Base-by-base conservation (phyloP, 139 green algal species). In the Zygnema circumcarinatum region DNA sequence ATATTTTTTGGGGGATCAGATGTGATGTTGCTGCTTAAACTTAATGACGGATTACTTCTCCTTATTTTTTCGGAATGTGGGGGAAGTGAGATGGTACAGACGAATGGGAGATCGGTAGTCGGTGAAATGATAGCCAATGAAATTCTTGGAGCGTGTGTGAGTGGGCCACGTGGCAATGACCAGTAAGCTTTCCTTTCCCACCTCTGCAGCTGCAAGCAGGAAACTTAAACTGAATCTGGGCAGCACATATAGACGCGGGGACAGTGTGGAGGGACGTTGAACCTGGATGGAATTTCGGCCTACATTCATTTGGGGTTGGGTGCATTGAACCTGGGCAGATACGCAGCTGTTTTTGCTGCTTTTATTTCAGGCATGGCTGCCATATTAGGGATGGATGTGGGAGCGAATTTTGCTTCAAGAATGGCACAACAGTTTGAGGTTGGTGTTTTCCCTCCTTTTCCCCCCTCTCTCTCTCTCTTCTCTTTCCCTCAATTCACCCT, bases 321-420 rank as follows among this genome's bases (percentile, higher is more conserved):
- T 62, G 7, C 47, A 62, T 62, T 16, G 16, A 62, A 62, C 16
- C 47, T 62, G 47, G 47, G 16, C 47, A 84, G 76, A 74, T 88
- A 90, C 2, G 87, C 87, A 7, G 81, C 87, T 21, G 81, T 89
- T 39, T 91, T 89, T 75, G 80, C 83, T 0, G 80, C 87, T 22
- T 91, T 91, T 36, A 33, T 89, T 25, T 54, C 79, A 11, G 85
- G 81, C 11, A 67, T 83, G 0, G 53, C 79, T 2, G 36, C 38
- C 2, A 31, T 29, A 3, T 68, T 88, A 29, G 78, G 80, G 1
- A 86, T 88, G 35, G 85, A 83, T 38, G 29, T 90, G 0, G 78
- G 81, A 16, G 85, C 85, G 36, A 85, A 85, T 38, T 90, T 90
- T 31, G 31, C 25, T 0, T 47, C 79, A 38, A 29, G 20, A 25